A percentile compares a stretch with the other conserved stretches of the same genome.
Evolutionary conservation across 140 eudicot species (phyloP).

Genomic region (Stevia rebaudiana): DNA sequence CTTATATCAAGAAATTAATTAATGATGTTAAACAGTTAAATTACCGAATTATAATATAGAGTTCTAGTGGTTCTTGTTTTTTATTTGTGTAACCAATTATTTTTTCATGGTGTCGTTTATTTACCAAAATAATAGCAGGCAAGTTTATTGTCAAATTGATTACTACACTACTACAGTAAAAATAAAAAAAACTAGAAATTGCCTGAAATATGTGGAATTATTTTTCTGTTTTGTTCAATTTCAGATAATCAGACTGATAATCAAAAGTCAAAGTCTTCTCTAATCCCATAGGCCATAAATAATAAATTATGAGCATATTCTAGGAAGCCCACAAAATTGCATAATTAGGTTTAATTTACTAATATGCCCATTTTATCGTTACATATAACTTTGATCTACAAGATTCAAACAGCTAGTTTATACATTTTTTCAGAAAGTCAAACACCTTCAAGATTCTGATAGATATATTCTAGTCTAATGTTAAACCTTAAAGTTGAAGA

Average conservation of each 20-base stretch:
- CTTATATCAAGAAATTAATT: slow-evolving; percentile 19
- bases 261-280: slow-evolving; percentile 13
- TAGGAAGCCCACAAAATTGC: not conserved
- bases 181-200: not conserved
- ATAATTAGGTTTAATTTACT: not conserved
- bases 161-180: not conserved
- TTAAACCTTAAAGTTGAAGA: slow-evolving; percentile 15
- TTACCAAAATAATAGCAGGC: not conserved
- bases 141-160: not conserved
- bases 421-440: slow-evolving; percentile 5
- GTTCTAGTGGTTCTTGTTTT: not conserved
- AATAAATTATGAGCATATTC: not conserved
- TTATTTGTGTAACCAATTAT: not conserved
- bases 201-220: not conserved
- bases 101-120: not conserved
- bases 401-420: slow-evolving; percentile 17
- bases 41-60: not conserved
- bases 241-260: not conserved
- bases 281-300: not conserved
- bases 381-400: not conserved
- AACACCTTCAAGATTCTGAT: not conserved
- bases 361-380: not conserved
- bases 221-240: not conserved
- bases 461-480: not conserved
- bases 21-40: slow-evolving; percentile 6